phyloP scores from a whole-genome alignment of 768 basidiomycete species.

The Lactarius hatsudake region DNA sequence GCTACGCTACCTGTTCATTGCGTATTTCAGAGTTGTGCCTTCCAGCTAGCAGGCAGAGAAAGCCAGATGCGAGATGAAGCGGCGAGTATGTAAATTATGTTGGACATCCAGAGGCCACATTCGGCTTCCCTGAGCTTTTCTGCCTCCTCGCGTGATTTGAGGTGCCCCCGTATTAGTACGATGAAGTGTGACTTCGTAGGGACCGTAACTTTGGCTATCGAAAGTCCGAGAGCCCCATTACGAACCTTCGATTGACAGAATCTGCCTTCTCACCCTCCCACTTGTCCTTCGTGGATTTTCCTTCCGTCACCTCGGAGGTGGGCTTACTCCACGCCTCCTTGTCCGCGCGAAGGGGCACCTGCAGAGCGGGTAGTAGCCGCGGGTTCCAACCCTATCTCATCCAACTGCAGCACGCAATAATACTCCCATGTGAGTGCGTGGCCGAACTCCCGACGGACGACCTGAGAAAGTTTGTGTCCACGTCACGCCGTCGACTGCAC shows the following conservation, averaged over 20 bases:
- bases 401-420: no score
- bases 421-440: no score
- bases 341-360: slow-evolving; percentile 46
- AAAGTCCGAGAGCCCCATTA: slow-evolving; percentile 54
- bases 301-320: slow-evolving; percentile 22
- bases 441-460: no score
- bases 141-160: slow-evolving; percentile 25
- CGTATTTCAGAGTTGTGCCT: slow-evolving; percentile 45
- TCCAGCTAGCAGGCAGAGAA: slow-evolving; percentile 41
- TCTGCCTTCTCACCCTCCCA: slow-evolving; percentile 63
- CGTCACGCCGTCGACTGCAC: no score
- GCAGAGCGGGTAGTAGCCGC: no score
- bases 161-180: not conserved
- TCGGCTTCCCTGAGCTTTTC: slow-evolving; percentile 29
- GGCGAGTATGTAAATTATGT: slow-evolving; percentile 23
- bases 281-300: slow-evolving; percentile 33
- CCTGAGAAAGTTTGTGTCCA: no score
- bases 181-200: not conserved
- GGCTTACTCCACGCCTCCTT: slow-evolving; percentile 45
- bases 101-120: slow-evolving; percentile 27
- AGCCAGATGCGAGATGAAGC: not conserved
- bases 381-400: no score
- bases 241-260: slow-evolving; percentile 47
- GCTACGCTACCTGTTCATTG: slow-evolving; percentile 49
- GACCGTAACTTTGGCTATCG: slow-evolving; percentile 52